These are phyloP conservation scores for Lipomyces anomalus DNA, from an alignment of 805 yeast species.

Conservation along the genomic window DNA sequence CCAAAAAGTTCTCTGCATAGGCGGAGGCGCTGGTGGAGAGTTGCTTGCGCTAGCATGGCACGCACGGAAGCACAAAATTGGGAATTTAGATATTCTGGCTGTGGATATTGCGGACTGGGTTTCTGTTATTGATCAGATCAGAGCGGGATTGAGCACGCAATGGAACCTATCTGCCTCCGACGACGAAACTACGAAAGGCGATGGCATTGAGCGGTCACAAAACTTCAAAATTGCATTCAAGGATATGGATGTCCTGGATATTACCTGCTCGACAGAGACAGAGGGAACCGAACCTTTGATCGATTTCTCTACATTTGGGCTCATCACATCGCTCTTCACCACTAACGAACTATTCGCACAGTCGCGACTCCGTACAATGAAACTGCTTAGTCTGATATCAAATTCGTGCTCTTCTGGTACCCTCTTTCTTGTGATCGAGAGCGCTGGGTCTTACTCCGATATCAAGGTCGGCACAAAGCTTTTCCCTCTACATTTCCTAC, in stretches of 20 bases:
- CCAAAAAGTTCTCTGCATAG: slow-evolving; percentile 52
- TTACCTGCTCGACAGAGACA: slow-evolving; percentile 7
- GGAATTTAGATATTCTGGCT: slow-evolving; percentile 43
- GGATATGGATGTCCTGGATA: slow-evolving; percentile 22
- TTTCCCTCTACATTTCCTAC: slow-evolving; percentile 76
- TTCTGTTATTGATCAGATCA: slow-evolving; percentile 38
- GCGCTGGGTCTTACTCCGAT: slow-evolving; percentile 87
- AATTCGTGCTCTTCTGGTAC: slow-evolving; percentile 51
- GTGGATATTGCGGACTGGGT: slow-evolving; percentile 81
- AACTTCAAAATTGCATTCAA: slow-evolving; percentile 5
- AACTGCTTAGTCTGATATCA: slow-evolving; percentile 51
- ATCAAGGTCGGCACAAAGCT: slow-evolving; percentile 67
- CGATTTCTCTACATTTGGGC: slow-evolving; percentile 32
- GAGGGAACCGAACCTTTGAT: slow-evolving; percentile 1
- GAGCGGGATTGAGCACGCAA: background rate
- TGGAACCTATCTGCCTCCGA: slow-evolving; percentile 1
- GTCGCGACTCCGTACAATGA: slow-evolving; percentile 55
- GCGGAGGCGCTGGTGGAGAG: slow-evolving; percentile 91
- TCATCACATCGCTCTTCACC: slow-evolving; percentile 74
- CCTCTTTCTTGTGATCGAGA: slow-evolving; percentile 63
- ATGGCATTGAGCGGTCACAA: no score
- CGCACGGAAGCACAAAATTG: slow-evolving; percentile 37
- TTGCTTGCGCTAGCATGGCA: slow-evolving; percentile 58
- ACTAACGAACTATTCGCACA: slow-evolving; percentile 80
- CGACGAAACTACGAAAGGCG: slow-evolving; percentile 1